phyloP scores from a whole-genome alignment of 202 grass and related monocot genomes.

The Brachypodium distachyon region DNA sequence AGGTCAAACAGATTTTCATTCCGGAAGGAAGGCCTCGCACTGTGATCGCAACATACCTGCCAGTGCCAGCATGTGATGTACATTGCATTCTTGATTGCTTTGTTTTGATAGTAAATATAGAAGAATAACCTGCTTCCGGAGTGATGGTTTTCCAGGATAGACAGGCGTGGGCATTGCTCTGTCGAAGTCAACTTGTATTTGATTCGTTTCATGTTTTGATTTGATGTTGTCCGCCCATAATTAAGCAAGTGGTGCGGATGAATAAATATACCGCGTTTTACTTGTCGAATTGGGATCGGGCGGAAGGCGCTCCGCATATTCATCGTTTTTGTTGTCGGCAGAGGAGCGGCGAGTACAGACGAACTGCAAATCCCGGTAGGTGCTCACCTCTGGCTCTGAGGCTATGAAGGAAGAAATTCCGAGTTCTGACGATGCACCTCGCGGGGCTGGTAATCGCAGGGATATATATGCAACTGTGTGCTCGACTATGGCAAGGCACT shows the following conservation, averaged over 20 bases:
- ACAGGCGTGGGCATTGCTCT: not conserved
- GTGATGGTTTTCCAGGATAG: conserved; percentile 4
- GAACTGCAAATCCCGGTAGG: too few species aligned
- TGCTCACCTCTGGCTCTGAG: too few species aligned
- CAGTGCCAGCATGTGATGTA: not conserved
- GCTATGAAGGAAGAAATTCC: too few species aligned
- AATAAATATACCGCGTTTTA: not conserved
- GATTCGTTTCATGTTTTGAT: conserved; percentile 3
- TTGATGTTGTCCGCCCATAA: not conserved
- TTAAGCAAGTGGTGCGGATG: not conserved
- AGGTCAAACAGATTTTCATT: conserved; percentile 53
- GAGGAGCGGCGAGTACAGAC: too few species aligned
- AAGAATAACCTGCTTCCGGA: conserved; percentile 18
- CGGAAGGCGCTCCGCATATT: not conserved
- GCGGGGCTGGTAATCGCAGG: too few species aligned
- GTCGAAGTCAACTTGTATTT: not conserved
- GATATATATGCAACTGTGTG: too few species aligned
- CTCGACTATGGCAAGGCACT: too few species aligned
- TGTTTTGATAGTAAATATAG: conserved; percentile 25
- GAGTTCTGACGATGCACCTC: too few species aligned
- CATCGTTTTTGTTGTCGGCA: not conserved
- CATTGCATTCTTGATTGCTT: conserved; percentile 13
- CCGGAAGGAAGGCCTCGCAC: conserved; percentile 53
- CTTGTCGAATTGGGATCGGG: not conserved
- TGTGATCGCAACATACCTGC: conserved; percentile 37